Conservation (phyloP, 2,329 filamentous ascomycete species). For the Ilyonectria sp. region DNA sequence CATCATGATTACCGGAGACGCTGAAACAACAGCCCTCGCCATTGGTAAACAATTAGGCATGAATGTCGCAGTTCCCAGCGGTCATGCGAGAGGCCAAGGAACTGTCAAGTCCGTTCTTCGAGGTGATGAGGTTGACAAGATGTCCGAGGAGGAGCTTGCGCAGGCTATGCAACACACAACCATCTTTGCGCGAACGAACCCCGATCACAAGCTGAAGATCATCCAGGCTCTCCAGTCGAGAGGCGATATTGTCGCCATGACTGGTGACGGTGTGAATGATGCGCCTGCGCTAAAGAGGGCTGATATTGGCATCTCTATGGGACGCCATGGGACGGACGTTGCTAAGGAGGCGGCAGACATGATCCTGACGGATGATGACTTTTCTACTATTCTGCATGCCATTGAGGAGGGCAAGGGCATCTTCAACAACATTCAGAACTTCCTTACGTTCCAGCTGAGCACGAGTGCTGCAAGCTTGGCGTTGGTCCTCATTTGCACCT, state of each 20-base stretch:
- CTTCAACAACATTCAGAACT: constrained; percentile 99
- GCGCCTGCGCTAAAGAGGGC: constrained; percentile 96
- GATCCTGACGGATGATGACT: constrained; percentile 92
- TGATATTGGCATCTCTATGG: constrained; percentile 98
- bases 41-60: constrained; percentile 97
- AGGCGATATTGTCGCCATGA: constrained; percentile 98
- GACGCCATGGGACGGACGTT: constrained; percentile 93
- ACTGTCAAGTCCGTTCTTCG: constrained; percentile 81
- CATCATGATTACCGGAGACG: constrained; percentile 99
- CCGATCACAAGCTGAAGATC: constrained; percentile 99
- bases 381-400: constrained; percentile 91
- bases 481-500: constrained; percentile 92
- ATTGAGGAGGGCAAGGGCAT: constrained; percentile 99
- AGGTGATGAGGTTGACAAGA: constrained; percentile 92
- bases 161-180: constrained; percentile 90
- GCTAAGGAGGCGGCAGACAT: constrained; percentile 97
- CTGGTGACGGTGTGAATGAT: constrained; percentile 97
- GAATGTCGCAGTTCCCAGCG: constrained; percentile 75
- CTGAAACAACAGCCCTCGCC: constrained; percentile 92
- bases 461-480: constrained; percentile 95
- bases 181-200: constrained; percentile 96
- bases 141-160: constrained; percentile 88
- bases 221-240: constrained; percentile 91
- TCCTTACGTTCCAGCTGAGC: constrained; percentile 97
- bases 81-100: constrained; percentile 68